Percentiles rank a stretch among this genome's conserved stretches.
Conservation (phyloP, 2,329 filamentous ascomycete species). For the Sphaceloma murrayae region DNA sequence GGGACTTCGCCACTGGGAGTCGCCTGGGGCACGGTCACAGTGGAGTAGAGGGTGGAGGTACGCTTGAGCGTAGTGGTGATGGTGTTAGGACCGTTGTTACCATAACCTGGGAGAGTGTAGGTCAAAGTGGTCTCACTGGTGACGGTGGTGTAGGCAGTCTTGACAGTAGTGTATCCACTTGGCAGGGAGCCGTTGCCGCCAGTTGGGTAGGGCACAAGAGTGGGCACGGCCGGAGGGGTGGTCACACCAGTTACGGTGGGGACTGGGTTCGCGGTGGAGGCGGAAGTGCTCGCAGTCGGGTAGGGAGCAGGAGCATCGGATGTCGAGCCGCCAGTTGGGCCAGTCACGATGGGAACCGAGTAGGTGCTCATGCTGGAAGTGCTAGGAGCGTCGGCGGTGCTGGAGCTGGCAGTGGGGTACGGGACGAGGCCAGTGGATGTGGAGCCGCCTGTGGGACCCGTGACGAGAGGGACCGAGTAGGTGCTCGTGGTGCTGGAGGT, state of each 20-base stretch:
- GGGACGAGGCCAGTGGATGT: slow-evolving; percentile 17
- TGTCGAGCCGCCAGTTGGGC: slow-evolving; percentile 17
- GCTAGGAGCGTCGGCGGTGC: slow-evolving; percentile 6
- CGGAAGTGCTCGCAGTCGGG: not conserved
- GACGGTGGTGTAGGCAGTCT: slow-evolving; percentile 11
- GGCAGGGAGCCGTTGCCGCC: slow-evolving; percentile 19
- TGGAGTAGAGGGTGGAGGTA: slow-evolving; percentile 27
- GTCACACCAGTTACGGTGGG: slow-evolving; percentile 18
- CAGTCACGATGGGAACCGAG: slow-evolving; percentile 4
- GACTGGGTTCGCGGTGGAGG: slow-evolving; percentile 10
- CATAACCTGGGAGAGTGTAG: slow-evolving; percentile 14
- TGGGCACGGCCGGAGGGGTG: slow-evolving; percentile 15
- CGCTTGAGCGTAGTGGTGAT: slow-evolving; percentile 27
- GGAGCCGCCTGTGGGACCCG: slow-evolving; percentile 12
- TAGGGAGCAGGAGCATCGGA: slow-evolving; percentile 10
- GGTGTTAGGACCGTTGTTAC: slow-evolving; percentile 20
- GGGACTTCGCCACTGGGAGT: slow-evolving; percentile 12
- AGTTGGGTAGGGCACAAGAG: slow-evolving; percentile 18
- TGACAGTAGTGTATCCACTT: slow-evolving; percentile 17
- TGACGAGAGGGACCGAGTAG: slow-evolving; percentile 9
- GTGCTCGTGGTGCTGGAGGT: slow-evolving; percentile 14
- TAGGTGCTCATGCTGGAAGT: slow-evolving; percentile 17
- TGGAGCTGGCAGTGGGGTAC: slow-evolving; percentile 17
- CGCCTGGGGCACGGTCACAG: slow-evolving; percentile 17
- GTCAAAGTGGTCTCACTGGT: slow-evolving; percentile 18